Evolutionary conservation across 108 stramenopile genomes (phyloP).

Genomic region (Cyclotella choctawhatcheeana): DNA sequence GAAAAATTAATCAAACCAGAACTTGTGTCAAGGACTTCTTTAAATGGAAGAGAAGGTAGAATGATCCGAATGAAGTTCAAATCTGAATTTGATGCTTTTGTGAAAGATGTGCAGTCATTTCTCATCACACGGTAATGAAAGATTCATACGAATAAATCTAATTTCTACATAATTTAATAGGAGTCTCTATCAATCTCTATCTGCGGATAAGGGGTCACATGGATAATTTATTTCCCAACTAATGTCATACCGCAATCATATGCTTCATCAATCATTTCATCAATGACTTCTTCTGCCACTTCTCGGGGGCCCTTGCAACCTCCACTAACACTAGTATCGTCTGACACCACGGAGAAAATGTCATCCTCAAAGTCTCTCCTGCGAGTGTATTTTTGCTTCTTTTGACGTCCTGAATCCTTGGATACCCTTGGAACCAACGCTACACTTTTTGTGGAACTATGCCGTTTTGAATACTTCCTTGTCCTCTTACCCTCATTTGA

Average conservation of each 20-base stretch:
- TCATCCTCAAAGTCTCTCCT: background rate
- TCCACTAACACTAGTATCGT: background rate
- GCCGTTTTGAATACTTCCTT: background rate
- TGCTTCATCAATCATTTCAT: background rate
- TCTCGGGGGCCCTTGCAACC: background rate
- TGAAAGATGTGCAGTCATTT: constrained; percentile 80
- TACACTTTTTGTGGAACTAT: background rate
- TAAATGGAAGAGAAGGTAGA: constrained; percentile 69
- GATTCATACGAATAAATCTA: too few relatives aligned
- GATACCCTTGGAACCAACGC: background rate
- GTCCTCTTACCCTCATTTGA: background rate
- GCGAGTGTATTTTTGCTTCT: background rate
- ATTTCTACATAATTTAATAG: too few relatives aligned
- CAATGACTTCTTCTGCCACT: constrained; percentile 2
- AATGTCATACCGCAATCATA: background rate
- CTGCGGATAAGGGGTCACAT: too few relatives aligned
- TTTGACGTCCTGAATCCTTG: background rate
- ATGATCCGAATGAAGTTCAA: constrained; percentile 72
- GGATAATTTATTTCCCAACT: too few relatives aligned
- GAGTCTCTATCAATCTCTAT: too few relatives aligned
- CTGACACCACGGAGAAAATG: background rate
- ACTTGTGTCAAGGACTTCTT: constrained; percentile 58
- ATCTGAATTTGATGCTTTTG: constrained; percentile 78
- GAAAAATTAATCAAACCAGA: constrained; percentile 68
- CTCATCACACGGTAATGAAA: too few relatives aligned